Base-by-base conservation (phyloP, 768 basidiomycete species). In the Tulasnella sp. region DNA sequence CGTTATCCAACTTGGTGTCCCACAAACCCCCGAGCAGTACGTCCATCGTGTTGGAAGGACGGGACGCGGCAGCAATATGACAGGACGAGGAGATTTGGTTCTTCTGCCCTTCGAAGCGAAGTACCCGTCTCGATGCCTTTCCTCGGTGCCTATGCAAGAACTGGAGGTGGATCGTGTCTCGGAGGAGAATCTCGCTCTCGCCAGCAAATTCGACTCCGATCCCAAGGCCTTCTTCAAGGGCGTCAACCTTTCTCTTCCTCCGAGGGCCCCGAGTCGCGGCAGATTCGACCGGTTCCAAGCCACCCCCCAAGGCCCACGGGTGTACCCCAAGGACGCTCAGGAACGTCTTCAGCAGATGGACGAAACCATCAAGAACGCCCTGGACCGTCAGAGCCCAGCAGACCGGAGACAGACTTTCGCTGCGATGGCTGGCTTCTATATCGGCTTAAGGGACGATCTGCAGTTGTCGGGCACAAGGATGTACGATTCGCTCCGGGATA, bases 1-100 rank as follows among this genome's bases (percentile, higher is more conserved):
- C 49, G 92, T 96, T 78, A 91, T 99, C 79, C 97, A 98, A 82
- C 85, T 99, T 71, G 96, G 97, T 71, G 85, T 92, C 8, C 96
- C 97, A 1, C 81, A 83, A 7, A 85, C 83, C 0, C 83, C 87
- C 12, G 91, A 94, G 29, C 88, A 90, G 79, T 97, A 97, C 81
- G 85, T 95, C 71, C 93, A 96, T 79, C 91, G 96, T 76, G 89
- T 97, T 64, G 92, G 93, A 3, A 87, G 94, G 74, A 94, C 95
- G 0, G 94, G 93, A 29, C 89, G 94, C 79, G 91, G 88, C 1
- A 85, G 86, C 9, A 82, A 81, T 54, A 85, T 85, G 19, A 80
- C 82, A 9, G 91, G 91, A 3, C 88, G 92, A 72, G 93, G 92
- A 1, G 95, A 97, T 82, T 82, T 96, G 52, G 86, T 96, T 38